Base-by-base conservation (phyloP, 441 rosid species). In the Isatis lusitanica region DNA sequence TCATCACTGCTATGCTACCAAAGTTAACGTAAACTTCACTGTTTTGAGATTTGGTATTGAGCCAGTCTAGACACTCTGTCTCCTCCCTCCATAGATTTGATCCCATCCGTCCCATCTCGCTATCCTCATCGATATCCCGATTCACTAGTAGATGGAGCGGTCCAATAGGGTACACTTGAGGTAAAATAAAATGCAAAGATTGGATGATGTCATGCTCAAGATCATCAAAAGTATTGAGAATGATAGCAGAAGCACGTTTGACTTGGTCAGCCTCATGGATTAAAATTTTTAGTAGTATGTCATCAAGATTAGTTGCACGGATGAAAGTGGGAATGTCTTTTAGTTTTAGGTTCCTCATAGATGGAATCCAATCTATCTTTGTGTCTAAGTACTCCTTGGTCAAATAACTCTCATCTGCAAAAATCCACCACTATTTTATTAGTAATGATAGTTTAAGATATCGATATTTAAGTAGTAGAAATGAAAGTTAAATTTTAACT, bases 41-140 rank as follows among this genome's bases (percentile, higher is more conserved):
- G 59, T 74, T 53, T 48, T 11, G 50, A 6, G 59, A 12, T 17
- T 78, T 80, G 0, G 75, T 70, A 13, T 84, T 69, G 0, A 84
- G 79, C 85, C 87, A 84, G 24, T 55, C 50, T 3, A 80, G 15
- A 58, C 84, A 78, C 44, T 76, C 60, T 0, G 62, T 42, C 4
- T 82, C 80, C 42, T 82, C 85, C 42, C 28, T 78, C 85, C 82
- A 84, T 3, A 82, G 52, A 58, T 77, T 84, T 0, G 74, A 68
- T 40, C 55, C 74, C 12, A 76, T 39, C n/a, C 2, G 31, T 46
- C 30, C 64, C 24, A 70, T 12, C 7, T 80, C 68, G 1, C 68
- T 66, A 4, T 30, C 33, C n/a, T 81, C 52, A 1, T 21, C 50
- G 12, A 62, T 63, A 13, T 68, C 67, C 6, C 63, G 65, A 1